Evolutionary conservation across 2,329 filamentous ascomycete species (phyloP).

Genomic region (Uncinocarpus reesii): DNA sequence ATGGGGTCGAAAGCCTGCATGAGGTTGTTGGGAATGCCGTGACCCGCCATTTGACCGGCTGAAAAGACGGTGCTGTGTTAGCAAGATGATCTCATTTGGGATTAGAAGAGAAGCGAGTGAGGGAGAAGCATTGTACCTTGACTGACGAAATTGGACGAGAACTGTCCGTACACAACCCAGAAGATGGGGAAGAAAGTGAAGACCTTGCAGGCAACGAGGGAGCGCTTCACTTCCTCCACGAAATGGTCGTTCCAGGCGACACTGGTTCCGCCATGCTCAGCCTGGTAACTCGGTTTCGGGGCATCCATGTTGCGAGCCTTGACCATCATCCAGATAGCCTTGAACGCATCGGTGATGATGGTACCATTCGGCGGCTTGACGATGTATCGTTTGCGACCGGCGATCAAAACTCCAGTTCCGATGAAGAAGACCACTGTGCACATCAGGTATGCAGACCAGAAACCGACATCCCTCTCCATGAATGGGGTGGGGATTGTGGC

Average conservation of each 20-base stretch:
- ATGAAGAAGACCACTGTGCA: constrained; percentile 54
- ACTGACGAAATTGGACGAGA: constrained; percentile 56
- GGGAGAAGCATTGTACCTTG: constrained; percentile 39
- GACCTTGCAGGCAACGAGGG: constrained; percentile 56
- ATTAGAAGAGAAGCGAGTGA: neutral
- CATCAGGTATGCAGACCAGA: constrained; percentile 54
- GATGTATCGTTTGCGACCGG: constrained; percentile 36
- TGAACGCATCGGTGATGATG: constrained; percentile 56
- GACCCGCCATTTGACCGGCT: constrained; percentile 49
- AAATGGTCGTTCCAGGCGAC: constrained; percentile 59
- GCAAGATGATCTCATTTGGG: neutral
- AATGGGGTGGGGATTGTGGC: constrained; percentile 56
- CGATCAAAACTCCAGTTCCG: constrained; percentile 47
- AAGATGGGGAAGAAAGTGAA: constrained; percentile 60
- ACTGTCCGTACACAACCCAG: constrained; percentile 59
- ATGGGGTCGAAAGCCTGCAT: constrained; percentile 67
- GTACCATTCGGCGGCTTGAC: constrained; percentile 49
- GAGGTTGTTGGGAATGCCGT: constrained; percentile 66
- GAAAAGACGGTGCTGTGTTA: constrained; percentile 16
- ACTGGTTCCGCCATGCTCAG: constrained; percentile 31
- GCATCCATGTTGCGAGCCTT: constrained; percentile 47
- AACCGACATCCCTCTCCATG: constrained; percentile 56
- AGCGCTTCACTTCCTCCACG: constrained; percentile 59
- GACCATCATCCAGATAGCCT: constrained; percentile 47
- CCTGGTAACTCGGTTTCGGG: constrained; percentile 56